Evolutionary conservation across 176 grass and related monocot species (phyloP), one percentile per base, ranked within the genome.

Genomic region (Eragrostis curvula): DNA sequence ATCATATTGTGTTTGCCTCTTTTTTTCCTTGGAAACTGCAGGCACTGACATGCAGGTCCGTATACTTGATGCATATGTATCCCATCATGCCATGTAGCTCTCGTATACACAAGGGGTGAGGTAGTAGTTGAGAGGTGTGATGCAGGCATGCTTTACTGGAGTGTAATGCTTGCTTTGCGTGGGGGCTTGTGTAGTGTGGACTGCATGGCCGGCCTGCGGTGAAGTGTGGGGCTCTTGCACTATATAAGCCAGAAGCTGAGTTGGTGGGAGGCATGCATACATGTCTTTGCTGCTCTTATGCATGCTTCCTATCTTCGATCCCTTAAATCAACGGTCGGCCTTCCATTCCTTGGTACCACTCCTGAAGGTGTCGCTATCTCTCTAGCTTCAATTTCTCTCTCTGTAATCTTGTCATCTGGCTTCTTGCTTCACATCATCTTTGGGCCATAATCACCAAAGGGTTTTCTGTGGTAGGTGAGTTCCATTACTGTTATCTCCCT

Each of bases 221-320:
- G 44, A 75, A 71, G 84, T 81, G 87, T 76, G 78, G 94, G 83
- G 61, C 79, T 84, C 79, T 85, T 42, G 75, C 85, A 84, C 89
- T 92, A 97, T 90, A 97, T 92, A 97, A 87, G 88, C 79, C 77
- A 9, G 68, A 89, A 92, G 87, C 85, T 88, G 81, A 94, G 92
- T 94, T 83, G 94, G 92, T 97, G 85, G 94, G 94, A 92, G 74
- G 79, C 89, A 97, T 78, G 79, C 73, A 48, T 67, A 48, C 71
- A 81, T 79, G 41, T 16, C 48, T 82, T 73, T 82, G 66, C 63
- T 66, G 40, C 73, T 86, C 73, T 70, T 59, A 69, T 58, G 75
- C 21, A 66, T 94, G 79, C 60, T 79, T 90, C 45, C 36, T 89
- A 85, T 83, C 81, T 75, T 70, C 66, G 71, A 59, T 77, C 70